Evolutionary conservation across 257 asterid species (phyloP).

Genomic region (Salvia splendens): DNA sequence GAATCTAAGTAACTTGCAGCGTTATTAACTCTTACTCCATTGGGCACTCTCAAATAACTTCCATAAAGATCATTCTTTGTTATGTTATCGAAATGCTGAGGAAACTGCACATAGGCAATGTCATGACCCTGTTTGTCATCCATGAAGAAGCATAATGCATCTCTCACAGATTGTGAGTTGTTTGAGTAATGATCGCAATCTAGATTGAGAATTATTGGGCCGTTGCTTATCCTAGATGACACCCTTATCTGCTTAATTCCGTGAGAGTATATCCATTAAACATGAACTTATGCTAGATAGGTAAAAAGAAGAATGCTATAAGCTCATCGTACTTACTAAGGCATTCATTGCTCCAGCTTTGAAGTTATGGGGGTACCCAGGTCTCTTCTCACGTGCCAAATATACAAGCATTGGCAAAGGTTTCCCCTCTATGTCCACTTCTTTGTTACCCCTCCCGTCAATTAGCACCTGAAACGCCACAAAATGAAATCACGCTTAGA

Average conservation of each 20-base stretch:
- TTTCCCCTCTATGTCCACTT: conserved; percentile 5
- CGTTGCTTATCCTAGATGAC: conserved; percentile 20
- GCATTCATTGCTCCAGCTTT: conserved; percentile 30
- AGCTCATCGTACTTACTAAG: conserved; percentile 9
- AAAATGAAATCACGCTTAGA: too few species aligned
- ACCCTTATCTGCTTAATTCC: conserved; percentile 24
- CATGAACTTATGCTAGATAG: not conserved
- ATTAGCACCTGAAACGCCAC: not conserved
- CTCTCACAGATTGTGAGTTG: conserved; percentile 20
- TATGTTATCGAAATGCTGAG: conserved; percentile 3
- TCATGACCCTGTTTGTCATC: conserved; percentile 18
- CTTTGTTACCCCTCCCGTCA: not conserved
- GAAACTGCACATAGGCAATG: conserved; percentile 16
- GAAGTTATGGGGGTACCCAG: conserved; percentile 11
- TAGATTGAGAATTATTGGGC: conserved; percentile 15
- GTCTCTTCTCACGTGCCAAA: conserved; percentile 27
- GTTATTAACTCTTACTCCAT: not conserved
- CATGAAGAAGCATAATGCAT: conserved; percentile 27
- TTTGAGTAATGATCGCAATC: conserved; percentile 23
- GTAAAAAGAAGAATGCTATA: not conserved
- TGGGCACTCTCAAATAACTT: not conserved
- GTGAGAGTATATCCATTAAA: not conserved
- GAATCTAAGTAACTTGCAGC: not conserved
- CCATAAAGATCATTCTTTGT: conserved; percentile 15
- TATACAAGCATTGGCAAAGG: conserved; percentile 23